Evolutionary conservation across 108 stramenopile genomes (phyloP), one percentile per base, ranked within the genome.

Genomic region (Seminavis robusta): DNA sequence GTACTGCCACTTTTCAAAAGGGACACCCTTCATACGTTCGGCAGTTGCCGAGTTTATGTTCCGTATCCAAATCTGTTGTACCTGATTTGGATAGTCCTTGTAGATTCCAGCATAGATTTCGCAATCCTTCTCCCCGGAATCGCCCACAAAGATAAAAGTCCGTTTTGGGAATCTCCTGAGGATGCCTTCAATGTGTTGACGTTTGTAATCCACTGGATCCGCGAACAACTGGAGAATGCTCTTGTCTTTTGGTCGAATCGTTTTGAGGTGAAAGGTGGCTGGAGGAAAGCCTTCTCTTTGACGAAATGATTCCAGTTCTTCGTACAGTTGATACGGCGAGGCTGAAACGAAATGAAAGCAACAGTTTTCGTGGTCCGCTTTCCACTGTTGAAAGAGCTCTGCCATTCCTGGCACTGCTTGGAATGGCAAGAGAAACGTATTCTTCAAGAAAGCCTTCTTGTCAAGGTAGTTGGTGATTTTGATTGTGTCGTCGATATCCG

Each of bases 401-500:
- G 64, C 34, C 74, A 75, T 75, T 16, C 74, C 74, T 9, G 69
- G 68, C 7, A 75, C 74, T 0, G 37, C 54, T 44, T 70, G 30
- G 44, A 75, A 75, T 32, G 70, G 58, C 25, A 40, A 19, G 19
- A 75, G 34, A 30, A 75, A 75, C 17, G 74, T 75, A 49, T 70
- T 75, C 33, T 56, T 53, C 11, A 59, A 43, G 19, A 75, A 53
- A 20, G 60, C 61, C 41, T 75, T 70, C 52, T 69, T 75, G 46
- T 63, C 50, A 0, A 62, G 19, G 10, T 59, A 53, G 42, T 75
- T 65, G 8, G 74, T 63, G n/a, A 75, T 49, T 45, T 75, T 75
- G 43, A 75, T 37, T 0, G 68, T 75, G 40, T 75, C 74, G 40
- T 75, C 74, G 50, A 75, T 75, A 44, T 75, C 74, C 4, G 64